These are phyloP conservation scores for Linum tenue DNA, from an alignment of 345 rosid species.

Conservation along the genomic window DNA sequence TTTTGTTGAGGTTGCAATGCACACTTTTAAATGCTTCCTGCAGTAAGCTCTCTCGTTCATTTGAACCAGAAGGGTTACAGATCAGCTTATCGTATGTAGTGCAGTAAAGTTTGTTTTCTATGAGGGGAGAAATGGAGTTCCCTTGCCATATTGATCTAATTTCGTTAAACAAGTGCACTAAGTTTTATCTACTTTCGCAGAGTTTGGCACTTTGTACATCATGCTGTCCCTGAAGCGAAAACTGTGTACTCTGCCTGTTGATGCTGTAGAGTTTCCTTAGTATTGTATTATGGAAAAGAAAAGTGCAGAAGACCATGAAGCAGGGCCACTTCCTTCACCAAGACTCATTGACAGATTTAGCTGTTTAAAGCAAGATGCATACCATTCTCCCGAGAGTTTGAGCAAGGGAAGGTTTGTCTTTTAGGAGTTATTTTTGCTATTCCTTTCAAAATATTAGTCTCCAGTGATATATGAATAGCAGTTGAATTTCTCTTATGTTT, in stretches of 20 bases:
- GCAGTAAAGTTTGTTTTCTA: no score
- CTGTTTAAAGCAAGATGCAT: slow-evolving; percentile 56
- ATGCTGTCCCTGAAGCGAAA: slow-evolving; percentile 22
- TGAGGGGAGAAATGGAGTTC: no score
- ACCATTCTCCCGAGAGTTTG: slow-evolving; percentile 39
- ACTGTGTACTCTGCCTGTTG: slow-evolving; percentile 9
- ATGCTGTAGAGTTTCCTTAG: slow-evolving; percentile 17
- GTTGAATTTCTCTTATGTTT: background rate
- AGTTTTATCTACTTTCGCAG: background rate
- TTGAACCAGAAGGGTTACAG: no score
- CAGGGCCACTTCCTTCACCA: slow-evolving; percentile 53
- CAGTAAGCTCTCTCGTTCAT: background rate
- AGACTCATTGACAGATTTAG: slow-evolving; percentile 67
- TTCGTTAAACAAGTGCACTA: no score
- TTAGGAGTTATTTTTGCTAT: slow-evolving; percentile 36
- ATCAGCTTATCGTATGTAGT: no score
- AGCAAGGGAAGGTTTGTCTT: slow-evolving; percentile 38
- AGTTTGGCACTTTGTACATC: slow-evolving; percentile 1
- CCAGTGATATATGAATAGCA: background rate
- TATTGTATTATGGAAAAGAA: slow-evolving; percentile 55
- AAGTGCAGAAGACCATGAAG: slow-evolving; percentile 51
- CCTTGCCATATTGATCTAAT: background rate
- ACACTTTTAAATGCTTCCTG: background rate
- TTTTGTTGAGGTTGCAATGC: background rate
- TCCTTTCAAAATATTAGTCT: background rate